phyloP scores from a whole-genome alignment of 2,329 filamentous ascomycete species.

The Drechslera avenae region DNA sequence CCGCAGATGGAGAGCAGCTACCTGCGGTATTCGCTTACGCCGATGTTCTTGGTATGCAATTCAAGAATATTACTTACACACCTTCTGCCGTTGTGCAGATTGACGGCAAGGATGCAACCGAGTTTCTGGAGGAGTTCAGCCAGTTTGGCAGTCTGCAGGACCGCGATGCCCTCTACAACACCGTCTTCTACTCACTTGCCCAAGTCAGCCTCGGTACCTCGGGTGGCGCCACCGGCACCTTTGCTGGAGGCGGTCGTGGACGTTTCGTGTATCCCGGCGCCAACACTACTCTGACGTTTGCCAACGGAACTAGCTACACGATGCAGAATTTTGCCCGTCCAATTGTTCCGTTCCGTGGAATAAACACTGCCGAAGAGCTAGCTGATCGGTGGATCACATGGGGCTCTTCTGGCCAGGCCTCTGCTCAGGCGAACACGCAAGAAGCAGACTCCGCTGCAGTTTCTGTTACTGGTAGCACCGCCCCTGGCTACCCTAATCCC shows the following conservation, averaged over 20 bases:
- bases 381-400: constrained; percentile 47
- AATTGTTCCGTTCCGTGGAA: constrained; percentile 45
- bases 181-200: constrained; percentile 54
- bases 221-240: constrained; percentile 52
- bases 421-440: background rate
- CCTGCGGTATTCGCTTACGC: constrained; percentile 63
- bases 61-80: constrained; percentile 51
- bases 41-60: constrained; percentile 53
- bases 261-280: constrained; percentile 51
- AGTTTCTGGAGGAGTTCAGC: constrained; percentile 55
- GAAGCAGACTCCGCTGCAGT: constrained; percentile 7
- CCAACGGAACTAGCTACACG: constrained; percentile 49
- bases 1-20: constrained; percentile 61
- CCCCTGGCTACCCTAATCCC: constrained; percentile 53
- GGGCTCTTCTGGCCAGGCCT: constrained; percentile 13
- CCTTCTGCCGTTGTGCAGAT: constrained; percentile 61
- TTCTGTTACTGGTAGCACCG: constrained; percentile 12
- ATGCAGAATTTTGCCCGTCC: constrained; percentile 53
- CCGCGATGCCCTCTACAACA: constrained; percentile 62
- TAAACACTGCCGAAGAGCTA: constrained; percentile 50
- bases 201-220: constrained; percentile 49
- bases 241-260: constrained; percentile 52
- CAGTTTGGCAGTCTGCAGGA: constrained; percentile 59
- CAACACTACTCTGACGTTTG: constrained; percentile 52
- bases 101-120: constrained; percentile 59